Evolutionary conservation across 73 alveolate genomes (phyloP), one percentile per base, ranked within the genome.

Genomic region (Tetrahymena malaccensis): DNA sequence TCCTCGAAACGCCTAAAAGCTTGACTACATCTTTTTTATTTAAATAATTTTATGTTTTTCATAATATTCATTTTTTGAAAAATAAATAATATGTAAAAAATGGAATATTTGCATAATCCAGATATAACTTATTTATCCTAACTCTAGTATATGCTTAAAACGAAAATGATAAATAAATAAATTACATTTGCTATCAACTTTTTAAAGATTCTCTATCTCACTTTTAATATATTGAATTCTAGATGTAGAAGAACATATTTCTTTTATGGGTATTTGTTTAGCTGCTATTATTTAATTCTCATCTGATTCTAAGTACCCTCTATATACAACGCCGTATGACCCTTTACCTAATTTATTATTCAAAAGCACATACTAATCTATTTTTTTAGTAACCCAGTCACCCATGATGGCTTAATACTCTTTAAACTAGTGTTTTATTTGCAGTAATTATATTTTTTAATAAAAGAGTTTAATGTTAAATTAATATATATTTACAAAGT

Each of bases 1-100:
- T 95, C n/a, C 97, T 56, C 25, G 97, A 94, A 27, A 95, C 97
- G 34, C 94, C 97, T 34, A 34, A 95, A 11, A 95, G 55, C 93
- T 57, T 85, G 21, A 95, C 97, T 43, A 95, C 89, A 70, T 70
- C 89, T 70, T 70, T 70, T 70, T 70, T 22, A 19, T 70, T 57
- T 57, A 16, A n/a, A 7, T 27, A 33, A 70, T 70, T 22, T 27
- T 27, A 19, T n/a, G 0, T 27, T 22, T n/a, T 27, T 50, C 1
- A 15, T 50, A 6, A 50, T 50, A 50, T 50, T 10, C 31, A 50
- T 35, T 35, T 2, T 50, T 50, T 19, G 0, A 50, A 1, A 5
- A 19, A 27, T 70, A 25, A 70, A 70, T 11, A 2, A 15, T 4
- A 22, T 70, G 37, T 31, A n/a, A 70, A 22, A 70, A 4, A 19